A percentile compares a stretch with the other conserved stretches of the same genome.
phyloP scores from a whole-genome alignment of 176 grass and related monocot genomes.

The Eragrostis nindensis region DNA sequence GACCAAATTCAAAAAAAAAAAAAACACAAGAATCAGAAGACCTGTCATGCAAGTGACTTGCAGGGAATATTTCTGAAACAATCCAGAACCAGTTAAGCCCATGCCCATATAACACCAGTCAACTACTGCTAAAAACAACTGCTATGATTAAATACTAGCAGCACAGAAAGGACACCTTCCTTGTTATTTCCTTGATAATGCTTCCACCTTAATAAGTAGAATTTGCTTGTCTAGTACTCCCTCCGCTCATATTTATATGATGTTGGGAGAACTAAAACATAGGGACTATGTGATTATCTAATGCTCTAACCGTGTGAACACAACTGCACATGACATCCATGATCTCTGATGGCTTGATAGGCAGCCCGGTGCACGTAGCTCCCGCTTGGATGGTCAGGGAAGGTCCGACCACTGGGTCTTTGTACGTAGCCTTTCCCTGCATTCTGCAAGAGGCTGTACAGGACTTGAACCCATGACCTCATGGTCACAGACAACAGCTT shows the following conservation, averaged over 20 bases:
- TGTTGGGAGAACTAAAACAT: too few species aligned
- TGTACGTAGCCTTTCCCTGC: too few species aligned
- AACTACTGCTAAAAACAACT: background rate
- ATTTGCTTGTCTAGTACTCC: background rate
- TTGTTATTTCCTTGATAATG: slow-evolving; percentile 11
- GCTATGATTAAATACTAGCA: background rate
- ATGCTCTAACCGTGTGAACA: background rate
- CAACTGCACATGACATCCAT: background rate
- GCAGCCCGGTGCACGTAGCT: too few species aligned
- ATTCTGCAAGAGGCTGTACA: too few species aligned
- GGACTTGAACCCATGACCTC: too few species aligned
- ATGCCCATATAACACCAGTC: background rate
- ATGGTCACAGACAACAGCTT: too few species aligned
- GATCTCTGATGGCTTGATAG: too few species aligned
- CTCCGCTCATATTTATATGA: too few species aligned
- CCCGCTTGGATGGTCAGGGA: too few species aligned
- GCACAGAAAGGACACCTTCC: slow-evolving; percentile 28
- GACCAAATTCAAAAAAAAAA: background rate
- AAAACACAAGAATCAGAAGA: background rate
- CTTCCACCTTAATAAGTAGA: background rate
- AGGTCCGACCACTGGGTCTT: too few species aligned
- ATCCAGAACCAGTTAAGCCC: background rate
- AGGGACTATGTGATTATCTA: background rate
- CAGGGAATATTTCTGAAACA: background rate
- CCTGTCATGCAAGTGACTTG: background rate